Percentiles rank a stretch among this genome's conserved stretches.
These are phyloP conservation scores for Medicago lupulina DNA, from an alignment of 306 rosid species.

Conservation along the genomic window DNA sequence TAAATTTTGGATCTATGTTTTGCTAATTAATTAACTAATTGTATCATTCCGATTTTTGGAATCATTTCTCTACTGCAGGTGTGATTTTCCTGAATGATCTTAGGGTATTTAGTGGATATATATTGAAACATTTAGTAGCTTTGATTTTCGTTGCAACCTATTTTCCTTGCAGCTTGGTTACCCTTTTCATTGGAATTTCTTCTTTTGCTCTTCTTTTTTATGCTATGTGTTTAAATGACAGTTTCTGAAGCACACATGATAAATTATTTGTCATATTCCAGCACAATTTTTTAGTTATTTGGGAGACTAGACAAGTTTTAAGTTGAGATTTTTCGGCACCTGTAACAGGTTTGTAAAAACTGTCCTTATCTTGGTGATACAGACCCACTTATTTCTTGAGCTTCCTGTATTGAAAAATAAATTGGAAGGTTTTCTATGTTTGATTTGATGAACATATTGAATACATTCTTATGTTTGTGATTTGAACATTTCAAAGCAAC, in stretches of 20 bases:
- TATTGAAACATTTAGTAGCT: not conserved
- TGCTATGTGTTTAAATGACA: not conserved
- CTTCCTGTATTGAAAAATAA: conserved; percentile 74
- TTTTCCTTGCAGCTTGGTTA: not conserved
- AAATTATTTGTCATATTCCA: conserved; percentile 21
- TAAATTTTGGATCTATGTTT: conserved; percentile 3
- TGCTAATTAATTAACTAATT: not conserved
- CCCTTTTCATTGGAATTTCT: not conserved
- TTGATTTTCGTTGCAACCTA: conserved; percentile 3
- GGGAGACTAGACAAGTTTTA: not conserved
- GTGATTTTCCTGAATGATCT: not conserved
- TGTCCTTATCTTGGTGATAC: conserved; percentile 81
- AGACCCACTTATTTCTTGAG: conserved; percentile 86
- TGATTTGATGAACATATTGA: conserved; percentile 96
- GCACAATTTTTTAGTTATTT: not conserved
- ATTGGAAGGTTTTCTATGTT: conserved; percentile 85
- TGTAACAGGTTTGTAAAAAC: conserved; percentile 71
- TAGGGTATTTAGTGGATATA: not conserved
- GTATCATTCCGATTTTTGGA: too few relatives aligned
- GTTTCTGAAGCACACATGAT: conserved; percentile 25
- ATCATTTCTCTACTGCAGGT: not conserved
- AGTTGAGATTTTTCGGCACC: conserved; percentile 23
- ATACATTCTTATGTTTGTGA: conserved; percentile 10
- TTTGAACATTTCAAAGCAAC: conserved; percentile 27
- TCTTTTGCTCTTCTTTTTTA: conserved; percentile 6